phyloP scores from a whole-genome alignment of 2,329 filamentous ascomycete species.

The Bipolaris zeicola region DNA sequence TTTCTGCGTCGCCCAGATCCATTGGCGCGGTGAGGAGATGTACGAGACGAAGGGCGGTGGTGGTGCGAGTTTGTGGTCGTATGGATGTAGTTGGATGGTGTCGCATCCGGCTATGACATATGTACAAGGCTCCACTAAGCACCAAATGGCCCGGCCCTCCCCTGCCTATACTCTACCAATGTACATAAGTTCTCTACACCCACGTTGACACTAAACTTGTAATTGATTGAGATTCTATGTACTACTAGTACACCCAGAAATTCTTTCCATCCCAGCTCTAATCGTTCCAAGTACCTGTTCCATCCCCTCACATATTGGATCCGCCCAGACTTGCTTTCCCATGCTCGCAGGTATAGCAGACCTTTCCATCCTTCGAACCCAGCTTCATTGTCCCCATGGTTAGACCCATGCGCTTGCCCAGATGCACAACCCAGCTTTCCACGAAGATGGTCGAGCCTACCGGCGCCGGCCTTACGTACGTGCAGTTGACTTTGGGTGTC shows the following conservation, averaged over 20 bases:
- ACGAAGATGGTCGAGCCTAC: constrained; percentile 50
- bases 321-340: constrained; percentile 39
- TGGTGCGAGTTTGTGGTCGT: constrained; percentile 3
- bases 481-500: constrained; percentile 48
- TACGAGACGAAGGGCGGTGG: constrained; percentile 15
- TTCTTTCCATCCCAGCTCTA: neutral
- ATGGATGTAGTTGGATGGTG: neutral
- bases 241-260: neutral
- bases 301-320: constrained; percentile 24
- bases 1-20: constrained; percentile 52
- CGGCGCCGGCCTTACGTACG: constrained; percentile 52
- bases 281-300: neutral
- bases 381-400: constrained; percentile 50
- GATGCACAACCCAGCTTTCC: constrained; percentile 53
- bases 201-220: neutral
- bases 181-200: neutral
- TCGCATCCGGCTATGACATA: constrained; percentile 5
- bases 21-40: constrained; percentile 35
- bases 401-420: constrained; percentile 51
- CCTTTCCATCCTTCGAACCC: constrained; percentile 42
- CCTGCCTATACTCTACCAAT: too few species aligned
- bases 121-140: constrained; percentile 4
- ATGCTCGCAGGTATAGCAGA: constrained; percentile 50
- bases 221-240: neutral
- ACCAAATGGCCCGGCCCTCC: neutral